Conservation (phyloP, 495 filamentous ascomycete species). For the Trichoderma gamsii region DNA sequence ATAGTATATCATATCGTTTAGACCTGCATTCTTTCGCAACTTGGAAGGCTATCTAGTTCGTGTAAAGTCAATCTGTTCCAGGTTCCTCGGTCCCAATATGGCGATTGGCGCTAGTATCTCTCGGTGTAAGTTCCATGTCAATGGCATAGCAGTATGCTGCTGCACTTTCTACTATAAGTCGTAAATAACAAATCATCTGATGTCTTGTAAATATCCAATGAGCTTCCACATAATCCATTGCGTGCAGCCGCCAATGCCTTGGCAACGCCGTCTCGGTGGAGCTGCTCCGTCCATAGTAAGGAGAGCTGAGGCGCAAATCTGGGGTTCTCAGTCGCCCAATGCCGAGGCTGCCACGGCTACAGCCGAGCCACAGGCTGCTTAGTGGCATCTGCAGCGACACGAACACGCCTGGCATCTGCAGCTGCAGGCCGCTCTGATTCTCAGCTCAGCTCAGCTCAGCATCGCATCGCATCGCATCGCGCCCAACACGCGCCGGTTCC, state of each 20-base stretch:
- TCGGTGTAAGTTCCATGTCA: no score
- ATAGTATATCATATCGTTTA: no score
- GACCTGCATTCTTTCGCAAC: no score
- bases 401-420: conserved; percentile 6
- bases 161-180: no score
- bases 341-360: conserved; percentile 10
- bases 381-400: not conserved
- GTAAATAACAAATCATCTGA: no score
- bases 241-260: not conserved
- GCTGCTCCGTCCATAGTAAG: not conserved
- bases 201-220: no score
- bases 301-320: not conserved
- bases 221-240: not conserved
- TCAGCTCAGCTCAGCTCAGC: no score
- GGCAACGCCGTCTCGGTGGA: not conserved
- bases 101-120: no score
- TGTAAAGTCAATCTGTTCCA: no score
- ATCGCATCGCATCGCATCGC: not conserved
- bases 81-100: no score
- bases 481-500: not conserved
- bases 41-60: no score
- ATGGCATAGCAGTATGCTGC: no score
- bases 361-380: not conserved
- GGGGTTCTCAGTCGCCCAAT: not conserved
- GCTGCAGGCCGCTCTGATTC: not conserved